phyloP scores from a whole-genome alignment of 2,329 filamentous ascomycete species.

The Xylariaceae sp. region DNA sequence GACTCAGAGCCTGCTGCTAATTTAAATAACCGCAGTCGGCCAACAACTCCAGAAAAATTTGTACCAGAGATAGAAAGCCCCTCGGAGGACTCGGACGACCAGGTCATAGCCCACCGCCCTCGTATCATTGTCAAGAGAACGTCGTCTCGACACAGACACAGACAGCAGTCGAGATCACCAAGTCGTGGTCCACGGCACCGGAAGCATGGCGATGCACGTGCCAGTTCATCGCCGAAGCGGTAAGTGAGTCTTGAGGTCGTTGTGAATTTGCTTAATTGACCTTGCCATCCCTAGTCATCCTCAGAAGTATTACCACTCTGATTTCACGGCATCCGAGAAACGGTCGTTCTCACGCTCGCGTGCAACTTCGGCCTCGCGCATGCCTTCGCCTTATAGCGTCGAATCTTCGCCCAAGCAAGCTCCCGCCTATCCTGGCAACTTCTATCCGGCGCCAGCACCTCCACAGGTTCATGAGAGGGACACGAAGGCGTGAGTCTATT shows the following conservation, averaged over 20 bases:
- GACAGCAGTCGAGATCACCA: constrained; percentile 26
- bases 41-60: constrained; percentile 12
- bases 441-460: constrained; percentile 28
- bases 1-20: constrained; percentile 19
- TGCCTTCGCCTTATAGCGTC: constrained; percentile 34
- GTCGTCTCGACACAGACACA: constrained; percentile 23
- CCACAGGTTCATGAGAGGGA: constrained; percentile 26
- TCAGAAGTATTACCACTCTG: constrained; percentile 32
- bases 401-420: constrained; percentile 35
- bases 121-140: constrained; percentile 19
- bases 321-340: constrained; percentile 30
- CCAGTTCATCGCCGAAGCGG: constrained; percentile 29
- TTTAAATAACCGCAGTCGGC: constrained; percentile 13
- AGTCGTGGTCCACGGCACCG: constrained; percentile 24
- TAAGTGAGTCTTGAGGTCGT: constrained; percentile 21
- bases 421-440: constrained; percentile 30
- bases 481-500: constrained; percentile 28
- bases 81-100: constrained; percentile 17
- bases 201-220: constrained; percentile 25
- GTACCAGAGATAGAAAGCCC: constrained; percentile 16
- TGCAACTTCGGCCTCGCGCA: constrained; percentile 33
- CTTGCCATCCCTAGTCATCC: constrained; percentile 20
- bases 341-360: constrained; percentile 32
- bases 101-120: constrained; percentile 9
- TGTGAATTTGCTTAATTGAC: constrained; percentile 15